Percentiles rank a stretch among this genome's conserved stretches.
Conservation (phyloP, 441 rosid species). For the Raphanus hybrid region DNA sequence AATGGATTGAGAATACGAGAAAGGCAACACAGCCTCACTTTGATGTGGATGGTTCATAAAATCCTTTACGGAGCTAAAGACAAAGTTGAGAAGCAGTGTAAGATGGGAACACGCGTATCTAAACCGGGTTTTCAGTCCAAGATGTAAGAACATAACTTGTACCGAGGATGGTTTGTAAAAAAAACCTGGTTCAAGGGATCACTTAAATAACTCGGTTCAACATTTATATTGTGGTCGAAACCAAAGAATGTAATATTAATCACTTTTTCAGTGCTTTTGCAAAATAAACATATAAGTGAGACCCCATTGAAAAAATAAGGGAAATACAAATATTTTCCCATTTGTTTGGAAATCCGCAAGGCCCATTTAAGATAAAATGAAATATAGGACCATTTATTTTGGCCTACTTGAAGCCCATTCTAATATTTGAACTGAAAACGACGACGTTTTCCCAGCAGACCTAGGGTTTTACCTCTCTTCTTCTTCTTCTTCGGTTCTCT, state of each 20-base stretch:
- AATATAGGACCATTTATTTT: not conserved
- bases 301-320: no score
- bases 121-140: conserved; percentile 48
- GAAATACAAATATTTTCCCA: no score
- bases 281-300: no score
- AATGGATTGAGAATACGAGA: conserved; percentile 78
- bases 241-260: not conserved
- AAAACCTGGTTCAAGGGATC: not conserved
- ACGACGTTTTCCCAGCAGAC: not conserved
- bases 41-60: conserved; percentile 65
- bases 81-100: conserved; percentile 47
- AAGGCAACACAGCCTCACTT: conserved; percentile 79
- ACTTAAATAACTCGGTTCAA: not conserved
- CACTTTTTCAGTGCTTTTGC: no score
- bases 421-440: not conserved
- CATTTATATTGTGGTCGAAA: not conserved
- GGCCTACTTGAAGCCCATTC: conserved; percentile 19
- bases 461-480: conserved; percentile 22
- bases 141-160: conserved; percentile 39
- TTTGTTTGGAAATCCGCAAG: no score
- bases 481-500: not conserved
- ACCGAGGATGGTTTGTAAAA: not conserved
- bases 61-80: conserved; percentile 56
- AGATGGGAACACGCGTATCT: conserved; percentile 16
- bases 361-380: no score